Base-by-base conservation (phyloP, 1,284 basidiomycete species). In the Leccinum fallax region DNA sequence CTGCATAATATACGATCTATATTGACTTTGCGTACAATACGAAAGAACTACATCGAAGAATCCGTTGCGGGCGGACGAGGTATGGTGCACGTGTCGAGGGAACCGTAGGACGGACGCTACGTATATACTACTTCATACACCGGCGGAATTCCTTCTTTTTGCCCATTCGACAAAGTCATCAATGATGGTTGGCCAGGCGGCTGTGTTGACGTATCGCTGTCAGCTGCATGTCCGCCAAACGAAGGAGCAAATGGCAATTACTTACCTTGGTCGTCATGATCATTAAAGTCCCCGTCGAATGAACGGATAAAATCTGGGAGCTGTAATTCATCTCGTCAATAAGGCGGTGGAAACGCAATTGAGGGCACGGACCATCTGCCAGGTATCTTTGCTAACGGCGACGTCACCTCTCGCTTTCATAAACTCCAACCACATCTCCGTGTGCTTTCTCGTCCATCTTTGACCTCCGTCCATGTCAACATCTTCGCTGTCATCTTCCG, bases 371-470 rank as follows among this genome's bases (percentile, higher is more conserved):
- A 95, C 93, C 85, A 97, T 92, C 57, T 83, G 80, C 96, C 96
- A 98, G 2, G 94, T 95, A 79, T 98, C 96, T 78, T 93, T 95
- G 77, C 92, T 95, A 40, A 98, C 84, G 4, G 94, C 94, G 74
- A 92, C 93, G 10, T 82, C 83, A 10, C 87, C 89, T 69, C 85
- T 88, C 70, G 85, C 80, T 48, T 78, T 80, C 67, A 96, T 75
- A 74, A 92, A 98, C 43, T 91, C 88, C 69, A 93, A 87, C 96
- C 96, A 98, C 82, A 87, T 84, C 15, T 87, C 78, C 19, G 87
- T 87, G 71, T 95, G 87, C 60, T 84, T 79, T 36, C 80, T 74
- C 54, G 84, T 81, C 85, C 94, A 96, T 9, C 86, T 87, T 26
- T 83, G 82, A 58, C 80, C 78, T 15, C 38, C 71, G 36, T 69